Evolutionary conservation across 176 grass and related monocot species (phyloP).

Genomic region (Oryza glumipatula): DNA sequence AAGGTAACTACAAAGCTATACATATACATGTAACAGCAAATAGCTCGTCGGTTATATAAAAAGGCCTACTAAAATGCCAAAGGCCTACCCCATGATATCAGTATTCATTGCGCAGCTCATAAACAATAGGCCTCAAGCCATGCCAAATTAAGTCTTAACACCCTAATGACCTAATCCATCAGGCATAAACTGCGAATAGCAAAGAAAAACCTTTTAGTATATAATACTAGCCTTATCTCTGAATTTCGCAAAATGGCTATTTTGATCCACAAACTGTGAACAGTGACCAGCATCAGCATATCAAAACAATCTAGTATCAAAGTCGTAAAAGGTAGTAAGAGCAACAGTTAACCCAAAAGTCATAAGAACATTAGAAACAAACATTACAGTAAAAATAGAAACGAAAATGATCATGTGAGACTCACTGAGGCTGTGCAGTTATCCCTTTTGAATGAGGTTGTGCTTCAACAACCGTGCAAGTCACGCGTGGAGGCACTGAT

Average conservation of each 20-base stretch:
- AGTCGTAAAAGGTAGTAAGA: not conserved
- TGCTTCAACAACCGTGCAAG: conserved; percentile 91
- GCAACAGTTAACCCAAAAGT: not conserved
- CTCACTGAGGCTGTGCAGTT: conserved; percentile 92
- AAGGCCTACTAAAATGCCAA: not conserved
- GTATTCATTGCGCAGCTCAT: not conserved
- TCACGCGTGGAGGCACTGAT: conserved; percentile 80
- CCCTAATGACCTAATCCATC: not conserved
- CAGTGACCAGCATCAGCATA: not conserved
- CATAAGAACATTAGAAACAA: conserved; percentile 11
- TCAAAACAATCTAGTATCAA: conserved; percentile 13
- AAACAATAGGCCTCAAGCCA: not conserved
- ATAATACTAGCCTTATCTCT: conserved; percentile 3
- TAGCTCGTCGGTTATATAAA: not conserved
- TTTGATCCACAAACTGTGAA: not conserved
- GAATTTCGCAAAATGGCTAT: not conserved
- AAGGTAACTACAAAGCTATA: not conserved
- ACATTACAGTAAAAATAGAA: conserved; percentile 21
- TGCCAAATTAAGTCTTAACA: not conserved
- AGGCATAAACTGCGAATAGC: not conserved
- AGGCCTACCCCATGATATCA: not conserved
- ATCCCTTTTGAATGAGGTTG: conserved; percentile 83
- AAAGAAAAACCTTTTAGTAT: conserved; percentile 6
- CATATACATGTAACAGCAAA: not conserved
- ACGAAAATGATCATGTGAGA: conserved; percentile 22